phyloP scores from a whole-genome alignment of 225 moss, liverwort and hornwort species.

The Physcomitrium patens region DNA sequence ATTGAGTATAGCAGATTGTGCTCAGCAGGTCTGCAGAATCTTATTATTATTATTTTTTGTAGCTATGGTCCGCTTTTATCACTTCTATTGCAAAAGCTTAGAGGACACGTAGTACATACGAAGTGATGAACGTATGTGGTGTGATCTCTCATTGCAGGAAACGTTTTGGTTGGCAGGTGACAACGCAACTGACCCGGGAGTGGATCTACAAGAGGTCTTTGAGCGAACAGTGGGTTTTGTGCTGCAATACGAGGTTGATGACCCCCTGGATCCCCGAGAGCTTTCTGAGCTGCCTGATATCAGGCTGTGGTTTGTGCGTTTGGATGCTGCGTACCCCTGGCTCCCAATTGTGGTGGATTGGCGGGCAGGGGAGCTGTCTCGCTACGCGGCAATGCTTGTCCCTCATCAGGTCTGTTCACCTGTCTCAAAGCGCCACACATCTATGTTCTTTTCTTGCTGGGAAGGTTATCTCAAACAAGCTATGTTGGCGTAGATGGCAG shows the following conservation, averaged over 20 bases:
- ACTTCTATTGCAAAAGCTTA: not conserved
- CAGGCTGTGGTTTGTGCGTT: constrained; percentile 93
- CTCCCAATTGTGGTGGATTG: constrained; percentile 93
- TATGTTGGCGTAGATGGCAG: not conserved
- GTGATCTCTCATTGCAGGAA: constrained; percentile 93
- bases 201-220: constrained; percentile 70
- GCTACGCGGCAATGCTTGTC: constrained; percentile 97
- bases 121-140: constrained; percentile 45
- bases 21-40: constrained; percentile 14
- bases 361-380: constrained; percentile 89
- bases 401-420: constrained; percentile 81
- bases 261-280: constrained; percentile 88
- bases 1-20: not conserved
- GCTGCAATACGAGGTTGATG: constrained; percentile 81
- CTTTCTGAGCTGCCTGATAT: constrained; percentile 97
- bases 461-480: not conserved
- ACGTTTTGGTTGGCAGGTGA: constrained; percentile 92
- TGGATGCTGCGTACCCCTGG: constrained; percentile 97
- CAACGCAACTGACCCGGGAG: constrained; percentile 60
- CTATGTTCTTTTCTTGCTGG: not conserved
- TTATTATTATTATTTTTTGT: constrained; percentile 2
- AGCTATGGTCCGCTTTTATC: not conserved
- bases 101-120: not conserved
- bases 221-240: constrained; percentile 82
- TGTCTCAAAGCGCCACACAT: not conserved